Base-by-base conservation (phyloP, 805 yeast species). In the Wickerhamia fluorescens region DNA sequence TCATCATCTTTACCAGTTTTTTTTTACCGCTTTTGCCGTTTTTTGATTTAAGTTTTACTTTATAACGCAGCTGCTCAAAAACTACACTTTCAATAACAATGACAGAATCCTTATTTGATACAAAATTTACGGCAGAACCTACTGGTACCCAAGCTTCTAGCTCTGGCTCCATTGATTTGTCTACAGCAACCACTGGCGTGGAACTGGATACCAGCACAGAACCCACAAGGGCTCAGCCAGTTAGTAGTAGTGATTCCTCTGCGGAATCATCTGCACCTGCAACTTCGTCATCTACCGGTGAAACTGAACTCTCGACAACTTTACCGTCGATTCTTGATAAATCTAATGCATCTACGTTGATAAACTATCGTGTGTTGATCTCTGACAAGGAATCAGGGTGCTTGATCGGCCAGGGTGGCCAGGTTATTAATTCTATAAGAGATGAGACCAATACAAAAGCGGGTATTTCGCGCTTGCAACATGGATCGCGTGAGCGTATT, bases 301-400 rank as follows among this genome's bases (percentile, higher is more conserved):
- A 24, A n/a, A 19, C 25, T 7, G 36, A 29, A 11, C 35, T 30
- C 16, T 38, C 49, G 10, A 42, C 46, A 14, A 27, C 37, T 9
- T 46, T 56, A 33, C 62, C 62, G 2, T 47, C 52, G 16, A 33
- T 54, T 20, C 42, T 44, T 17, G 56, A 48, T 31, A 42, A 40
- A 23, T 38, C 48, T 9, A 44, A 49, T 27, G 45, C 53, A 5
- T 40, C 54, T 3, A 57, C 65, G 5, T 48, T 57, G 25, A 58
- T 62, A 31, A 61, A 53, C 41, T 55, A 47, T 43, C 40, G 87
- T 35, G 71, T 85, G 1, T 66, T 87, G 16, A 81, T 87, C 12
- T 76, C 92, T 2, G 73, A 87, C 31, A 81, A 79, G 48, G 96
- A 87, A 53, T 88, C 94, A 8, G 95, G 95, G 11, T 82, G 86